Conservation (phyloP, 352 stramenopile genomes). For the Plasmopara muralis region DNA sequence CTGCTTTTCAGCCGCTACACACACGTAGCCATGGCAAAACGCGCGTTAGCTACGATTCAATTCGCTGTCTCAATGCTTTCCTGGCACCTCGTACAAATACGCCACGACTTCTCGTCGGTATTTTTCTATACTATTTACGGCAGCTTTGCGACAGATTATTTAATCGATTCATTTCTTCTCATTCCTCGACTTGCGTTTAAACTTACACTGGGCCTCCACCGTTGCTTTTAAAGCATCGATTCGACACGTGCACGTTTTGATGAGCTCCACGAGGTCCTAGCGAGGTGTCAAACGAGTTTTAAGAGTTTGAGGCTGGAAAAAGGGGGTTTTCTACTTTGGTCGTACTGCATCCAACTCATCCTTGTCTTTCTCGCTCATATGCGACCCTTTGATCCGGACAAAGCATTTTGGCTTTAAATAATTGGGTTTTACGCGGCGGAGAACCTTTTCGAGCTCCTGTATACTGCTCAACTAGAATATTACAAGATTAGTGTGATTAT, state of each 20-base stretch:
- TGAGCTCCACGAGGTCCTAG: slow-evolving; percentile 65
- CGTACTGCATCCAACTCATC: slow-evolving; percentile 64
- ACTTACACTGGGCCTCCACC: slow-evolving; percentile 26
- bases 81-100: slow-evolving; percentile 54
- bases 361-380: slow-evolving; percentile 69
- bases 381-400: slow-evolving; percentile 47
- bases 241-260: slow-evolving; percentile 56
- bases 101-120: slow-evolving; percentile 68
- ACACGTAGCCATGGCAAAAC: background rate
- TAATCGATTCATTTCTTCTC: background rate
- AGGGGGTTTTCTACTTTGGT: background rate
- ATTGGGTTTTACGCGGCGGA: slow-evolving; percentile 37
- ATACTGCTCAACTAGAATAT: slow-evolving; percentile 39
- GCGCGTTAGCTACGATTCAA: too few relatives aligned
- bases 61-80: too few relatives aligned
- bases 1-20: slow-evolving; percentile 58
- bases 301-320: too few relatives aligned
- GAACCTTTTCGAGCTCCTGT: slow-evolving; percentile 44
- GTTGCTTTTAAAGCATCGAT: slow-evolving; percentile 50
- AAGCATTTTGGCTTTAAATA: slow-evolving; percentile 59
- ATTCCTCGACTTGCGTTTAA: background rate
- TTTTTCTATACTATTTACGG: slow-evolving; percentile 23
- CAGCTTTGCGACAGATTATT: slow-evolving; percentile 13
- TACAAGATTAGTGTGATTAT: background rate
- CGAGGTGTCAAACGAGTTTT: too few relatives aligned